Evolutionary conservation across 352 stramenopile species (phyloP).

Genomic region (Phytopythium ostracodes): DNA sequence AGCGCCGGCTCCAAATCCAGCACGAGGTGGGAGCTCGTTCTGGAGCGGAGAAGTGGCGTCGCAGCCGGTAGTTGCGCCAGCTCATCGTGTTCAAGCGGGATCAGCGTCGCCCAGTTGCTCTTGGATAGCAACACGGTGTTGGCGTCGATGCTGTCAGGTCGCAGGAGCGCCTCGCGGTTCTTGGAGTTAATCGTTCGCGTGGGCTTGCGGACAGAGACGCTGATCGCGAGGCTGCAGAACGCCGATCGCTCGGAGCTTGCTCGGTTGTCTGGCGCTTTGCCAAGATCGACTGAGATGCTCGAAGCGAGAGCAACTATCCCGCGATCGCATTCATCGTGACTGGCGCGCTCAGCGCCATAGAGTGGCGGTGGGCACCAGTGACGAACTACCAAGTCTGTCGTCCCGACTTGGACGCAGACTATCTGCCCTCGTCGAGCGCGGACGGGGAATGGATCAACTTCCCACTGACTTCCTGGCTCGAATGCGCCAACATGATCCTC

Average conservation of each 20-base stretch:
- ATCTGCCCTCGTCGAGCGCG: background rate
- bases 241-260: background rate
- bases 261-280: background rate
- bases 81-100: conserved; percentile 16
- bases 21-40: conserved; percentile 15
- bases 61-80: background rate
- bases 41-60: conserved; percentile 11
- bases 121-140: conserved; percentile 9
- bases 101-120: conserved; percentile 10
- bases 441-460: background rate
- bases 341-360: background rate
- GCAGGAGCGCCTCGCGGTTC: background rate
- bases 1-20: conserved; percentile 9
- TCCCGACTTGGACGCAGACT: background rate
- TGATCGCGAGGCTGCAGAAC: background rate
- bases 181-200: background rate
- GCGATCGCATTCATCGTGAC: background rate
- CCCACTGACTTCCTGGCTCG: background rate
- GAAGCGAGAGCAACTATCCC: background rate
- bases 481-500: background rate
- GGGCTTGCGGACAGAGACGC: background rate
- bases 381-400: background rate
- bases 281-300: background rate
- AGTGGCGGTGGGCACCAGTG: background rate
- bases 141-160: background rate